phyloP scores from a whole-genome alignment of 768 basidiomycete genomes.

The Tylopilus vinaceipallidus region DNA sequence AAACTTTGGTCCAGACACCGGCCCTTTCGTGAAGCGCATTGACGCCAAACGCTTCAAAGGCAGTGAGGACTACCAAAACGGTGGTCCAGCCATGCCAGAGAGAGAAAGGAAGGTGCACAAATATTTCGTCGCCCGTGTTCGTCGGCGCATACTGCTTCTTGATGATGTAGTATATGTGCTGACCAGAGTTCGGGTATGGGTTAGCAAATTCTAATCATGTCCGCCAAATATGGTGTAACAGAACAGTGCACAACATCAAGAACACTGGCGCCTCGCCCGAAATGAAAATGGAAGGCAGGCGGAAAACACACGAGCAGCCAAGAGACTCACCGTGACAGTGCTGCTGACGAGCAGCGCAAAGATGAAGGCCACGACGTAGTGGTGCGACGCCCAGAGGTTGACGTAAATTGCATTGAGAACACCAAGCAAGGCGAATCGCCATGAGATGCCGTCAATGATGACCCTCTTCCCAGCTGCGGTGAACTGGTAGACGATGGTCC shows the following conservation, averaged over 20 bases:
- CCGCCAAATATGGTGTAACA: constrained; percentile 4
- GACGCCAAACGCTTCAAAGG: constrained; percentile 87
- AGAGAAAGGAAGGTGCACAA: constrained; percentile 94
- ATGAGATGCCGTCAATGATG: constrained; percentile 85
- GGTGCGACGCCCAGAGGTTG: constrained; percentile 76
- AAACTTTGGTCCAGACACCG: constrained; percentile 91
- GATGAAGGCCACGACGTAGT: constrained; percentile 82
- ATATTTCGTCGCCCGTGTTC: constrained; percentile 72
- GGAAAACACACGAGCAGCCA: not conserved
- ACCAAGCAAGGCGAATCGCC: constrained; percentile 88
- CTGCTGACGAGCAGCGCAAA: constrained; percentile 87
- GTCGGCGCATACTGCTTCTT: constrained; percentile 80
- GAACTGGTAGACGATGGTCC: constrained; percentile 90
- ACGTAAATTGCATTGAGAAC: constrained; percentile 88
- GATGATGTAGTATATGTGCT: constrained; percentile 93
- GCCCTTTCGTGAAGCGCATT: constrained; percentile 61
- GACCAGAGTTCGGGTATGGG: constrained; percentile 1
- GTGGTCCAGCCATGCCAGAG: constrained; percentile 94
- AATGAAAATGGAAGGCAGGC: constrained; percentile 18
- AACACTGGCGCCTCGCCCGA: constrained; percentile 2
- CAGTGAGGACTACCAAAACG: constrained; percentile 76
- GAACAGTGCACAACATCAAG: not conserved
- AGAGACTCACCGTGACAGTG: constrained; percentile 44
- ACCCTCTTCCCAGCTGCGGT: constrained; percentile 70
- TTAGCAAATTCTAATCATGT: constrained; percentile 16